These are phyloP conservation scores for Hericium erinaceus DNA, from an alignment of 768 basidiomycete genomes.

Conservation along the genomic window DNA sequence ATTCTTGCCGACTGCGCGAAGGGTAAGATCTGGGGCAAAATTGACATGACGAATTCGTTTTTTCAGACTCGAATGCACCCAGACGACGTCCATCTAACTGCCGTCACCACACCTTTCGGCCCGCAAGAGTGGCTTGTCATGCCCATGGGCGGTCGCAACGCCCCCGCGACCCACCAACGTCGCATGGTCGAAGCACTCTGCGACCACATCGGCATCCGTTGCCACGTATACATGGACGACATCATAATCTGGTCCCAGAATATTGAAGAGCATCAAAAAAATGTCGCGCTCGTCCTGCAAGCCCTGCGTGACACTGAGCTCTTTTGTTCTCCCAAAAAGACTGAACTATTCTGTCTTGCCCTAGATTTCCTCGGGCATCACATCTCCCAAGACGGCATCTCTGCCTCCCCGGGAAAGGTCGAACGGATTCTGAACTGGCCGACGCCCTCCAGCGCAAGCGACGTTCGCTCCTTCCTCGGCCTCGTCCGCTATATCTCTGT, in stretches of 20 bases:
- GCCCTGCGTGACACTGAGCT: not conserved
- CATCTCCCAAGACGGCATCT: not conserved
- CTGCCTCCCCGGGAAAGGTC: slow-evolving; percentile 10
- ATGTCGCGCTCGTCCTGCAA: not conserved
- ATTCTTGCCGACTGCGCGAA: slow-evolving; percentile 27
- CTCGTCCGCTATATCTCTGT: no score
- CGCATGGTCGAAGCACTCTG: not conserved
- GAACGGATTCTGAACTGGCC: slow-evolving; percentile 22
- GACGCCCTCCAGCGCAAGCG: slow-evolving; percentile 13
- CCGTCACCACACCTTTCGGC: slow-evolving; percentile 29
- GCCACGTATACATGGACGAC: not conserved
- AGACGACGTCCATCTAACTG: slow-evolving; percentile 24
- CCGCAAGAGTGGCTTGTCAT: slow-evolving; percentile 22
- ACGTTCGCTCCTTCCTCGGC: slow-evolving; percentile 7
- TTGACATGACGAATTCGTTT: slow-evolving; percentile 35
- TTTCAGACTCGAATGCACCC: slow-evolving; percentile 28
- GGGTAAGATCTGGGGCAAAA: slow-evolving; percentile 25
- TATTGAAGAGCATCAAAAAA: not conserved
- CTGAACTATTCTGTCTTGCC: not conserved
- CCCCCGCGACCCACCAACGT: slow-evolving; percentile 15
- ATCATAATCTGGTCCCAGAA: not conserved
- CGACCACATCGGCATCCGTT: not conserved
- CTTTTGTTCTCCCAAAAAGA: not conserved
- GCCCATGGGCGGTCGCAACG: slow-evolving; percentile 24
- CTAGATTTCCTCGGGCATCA: not conserved